These are phyloP conservation scores for Falciphora oryzae DNA, from an alignment of 2,329 filamentous ascomycete species.

Conservation along the genomic window DNA sequence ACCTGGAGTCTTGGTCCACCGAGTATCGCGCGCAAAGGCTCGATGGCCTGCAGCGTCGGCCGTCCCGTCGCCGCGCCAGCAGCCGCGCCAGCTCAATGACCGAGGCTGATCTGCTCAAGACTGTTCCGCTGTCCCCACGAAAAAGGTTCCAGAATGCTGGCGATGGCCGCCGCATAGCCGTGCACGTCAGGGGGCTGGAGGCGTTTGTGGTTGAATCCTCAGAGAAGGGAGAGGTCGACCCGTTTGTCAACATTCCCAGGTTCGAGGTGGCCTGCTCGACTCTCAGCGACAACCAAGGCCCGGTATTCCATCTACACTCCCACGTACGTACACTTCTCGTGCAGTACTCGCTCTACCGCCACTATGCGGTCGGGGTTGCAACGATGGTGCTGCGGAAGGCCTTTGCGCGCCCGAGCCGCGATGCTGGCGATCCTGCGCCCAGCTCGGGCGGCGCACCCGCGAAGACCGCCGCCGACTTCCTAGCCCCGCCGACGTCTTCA, in stretches of 20 bases:
- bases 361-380: constrained; percentile 84
- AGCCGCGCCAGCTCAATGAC: constrained; percentile 63
- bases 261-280: constrained; percentile 86
- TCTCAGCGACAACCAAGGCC: constrained; percentile 77
- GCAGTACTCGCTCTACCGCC: constrained; percentile 89
- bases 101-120: constrained; percentile 57
- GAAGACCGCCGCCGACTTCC: constrained; percentile 20
- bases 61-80: constrained; percentile 63
- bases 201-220: constrained; percentile 84
- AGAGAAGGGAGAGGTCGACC: constrained; percentile 77
- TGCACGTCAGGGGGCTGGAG: constrained; percentile 80
- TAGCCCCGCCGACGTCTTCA: constrained; percentile 12
- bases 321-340: constrained; percentile 72
- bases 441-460: constrained; percentile 23
- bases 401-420: constrained; percentile 48
- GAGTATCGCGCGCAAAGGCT: constrained; percentile 82
- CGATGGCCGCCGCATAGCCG: constrained; percentile 75
- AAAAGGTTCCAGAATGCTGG: constrained; percentile 51
- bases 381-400: constrained; percentile 67
- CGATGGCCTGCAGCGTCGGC: constrained; percentile 54
- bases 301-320: constrained; percentile 81
- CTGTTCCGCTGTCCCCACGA: constrained; percentile 45
- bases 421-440: constrained; percentile 22
- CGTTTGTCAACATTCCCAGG: constrained; percentile 78
- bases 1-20: constrained; percentile 79